phyloP scores from a whole-genome alignment of 2,329 filamentous ascomycete species.

The Annulohypoxylon truncatum region DNA sequence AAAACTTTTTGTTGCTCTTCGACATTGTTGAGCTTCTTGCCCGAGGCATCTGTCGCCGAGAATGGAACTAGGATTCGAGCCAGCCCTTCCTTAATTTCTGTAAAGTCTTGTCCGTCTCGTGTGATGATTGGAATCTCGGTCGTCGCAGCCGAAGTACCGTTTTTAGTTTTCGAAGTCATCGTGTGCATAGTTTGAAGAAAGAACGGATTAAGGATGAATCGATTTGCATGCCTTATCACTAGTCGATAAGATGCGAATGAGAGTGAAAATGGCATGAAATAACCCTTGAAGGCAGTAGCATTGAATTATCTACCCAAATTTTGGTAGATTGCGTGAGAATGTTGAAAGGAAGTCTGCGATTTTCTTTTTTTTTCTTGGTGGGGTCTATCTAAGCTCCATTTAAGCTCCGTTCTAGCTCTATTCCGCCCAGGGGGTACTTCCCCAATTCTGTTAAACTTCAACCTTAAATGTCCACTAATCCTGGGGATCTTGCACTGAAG shows the following conservation, averaged over 20 bases:
- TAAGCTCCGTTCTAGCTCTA: slow-evolving; percentile 3
- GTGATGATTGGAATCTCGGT: slow-evolving; percentile 51
- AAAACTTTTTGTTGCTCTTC: slow-evolving; percentile 84
- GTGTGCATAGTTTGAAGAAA: slow-evolving; percentile 40
- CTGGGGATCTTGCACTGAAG: neutral
- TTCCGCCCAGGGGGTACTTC: slow-evolving; percentile 31
- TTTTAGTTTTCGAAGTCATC: slow-evolving; percentile 44
- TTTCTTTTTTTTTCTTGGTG: slow-evolving; percentile 15
- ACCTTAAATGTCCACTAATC: no score
- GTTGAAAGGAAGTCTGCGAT: neutral
- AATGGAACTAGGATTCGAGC: slow-evolving; percentile 67
- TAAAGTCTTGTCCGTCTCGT: slow-evolving; percentile 62
- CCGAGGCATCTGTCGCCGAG: slow-evolving; percentile 50
- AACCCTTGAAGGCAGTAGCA: neutral
- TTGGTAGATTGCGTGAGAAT: slow-evolving; percentile 1
- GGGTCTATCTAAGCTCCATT: neutral
- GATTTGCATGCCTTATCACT: slow-evolving; percentile 40
- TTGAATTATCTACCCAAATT: neutral
- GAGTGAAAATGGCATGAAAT: slow-evolving; percentile 28
- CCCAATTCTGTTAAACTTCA: neutral
- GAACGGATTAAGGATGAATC: slow-evolving; percentile 12
- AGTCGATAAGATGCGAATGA: slow-evolving; percentile 6
- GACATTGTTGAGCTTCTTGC: slow-evolving; percentile 56
- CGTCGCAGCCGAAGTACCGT: slow-evolving; percentile 43
- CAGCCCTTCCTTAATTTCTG: slow-evolving; percentile 65